phyloP scores from a whole-genome alignment of 768 basidiomycete genomes.

The Mycena floridula region DNA sequence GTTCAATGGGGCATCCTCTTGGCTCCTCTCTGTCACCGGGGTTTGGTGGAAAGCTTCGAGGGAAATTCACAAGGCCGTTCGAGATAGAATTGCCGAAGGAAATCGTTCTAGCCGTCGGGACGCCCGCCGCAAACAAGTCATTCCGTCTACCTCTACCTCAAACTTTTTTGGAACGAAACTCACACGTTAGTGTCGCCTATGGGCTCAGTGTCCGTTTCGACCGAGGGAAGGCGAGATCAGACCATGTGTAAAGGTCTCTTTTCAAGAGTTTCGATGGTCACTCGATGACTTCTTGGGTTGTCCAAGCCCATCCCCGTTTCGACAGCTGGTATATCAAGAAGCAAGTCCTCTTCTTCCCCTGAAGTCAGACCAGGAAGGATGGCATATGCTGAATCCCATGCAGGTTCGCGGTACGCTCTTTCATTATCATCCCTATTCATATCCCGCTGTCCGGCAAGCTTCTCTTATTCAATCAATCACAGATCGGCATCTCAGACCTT shows the following conservation, averaged over 20 bases:
- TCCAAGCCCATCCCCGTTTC: constrained; percentile 32
- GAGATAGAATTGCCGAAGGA: no score
- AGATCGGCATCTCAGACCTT: background rate
- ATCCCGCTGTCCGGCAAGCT: constrained; percentile 27
- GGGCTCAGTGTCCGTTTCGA: constrained; percentile 40
- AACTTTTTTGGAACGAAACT: constrained; percentile 46
- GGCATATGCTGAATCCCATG: constrained; percentile 39
- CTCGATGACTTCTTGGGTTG: background rate
- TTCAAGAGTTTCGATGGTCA: background rate
- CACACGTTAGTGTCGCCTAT: constrained; percentile 43
- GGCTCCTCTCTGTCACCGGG: no score
- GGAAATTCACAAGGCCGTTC: no score
- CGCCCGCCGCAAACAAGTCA: no score
- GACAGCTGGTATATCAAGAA: constrained; percentile 45
- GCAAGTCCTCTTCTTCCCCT: constrained; percentile 37
- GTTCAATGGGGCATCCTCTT: no score
- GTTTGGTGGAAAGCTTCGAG: no score
- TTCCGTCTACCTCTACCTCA: no score
- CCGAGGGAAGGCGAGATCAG: constrained; percentile 40
- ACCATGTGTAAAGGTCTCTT: constrained; percentile 33
- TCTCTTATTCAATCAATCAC: background rate
- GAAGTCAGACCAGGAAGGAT: constrained; percentile 42
- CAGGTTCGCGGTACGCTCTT: constrained; percentile 28
- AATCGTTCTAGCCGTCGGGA: no score
- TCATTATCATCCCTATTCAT: constrained; percentile 38